phyloP scores from a whole-genome alignment of 148 eudicot genomes.

The Vaccinium vitisidaea region DNA sequence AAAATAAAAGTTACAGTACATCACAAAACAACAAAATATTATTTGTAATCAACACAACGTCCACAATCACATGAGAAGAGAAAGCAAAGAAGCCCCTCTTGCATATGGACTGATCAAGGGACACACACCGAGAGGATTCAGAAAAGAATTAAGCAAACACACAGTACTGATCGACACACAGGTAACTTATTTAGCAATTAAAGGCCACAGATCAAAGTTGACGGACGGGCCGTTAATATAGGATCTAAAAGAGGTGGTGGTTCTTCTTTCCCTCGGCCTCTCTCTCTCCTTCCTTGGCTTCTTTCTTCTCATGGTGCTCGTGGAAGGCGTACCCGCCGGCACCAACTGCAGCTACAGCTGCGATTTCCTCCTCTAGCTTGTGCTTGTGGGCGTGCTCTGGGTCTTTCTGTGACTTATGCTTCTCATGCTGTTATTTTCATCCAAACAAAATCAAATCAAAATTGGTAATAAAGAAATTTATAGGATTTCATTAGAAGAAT shows the following conservation, averaged over 20 bases:
- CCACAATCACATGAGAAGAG: background rate
- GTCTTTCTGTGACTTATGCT: slow-evolving; percentile 58
- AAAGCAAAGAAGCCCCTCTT: background rate
- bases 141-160: background rate
- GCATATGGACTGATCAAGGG: background rate
- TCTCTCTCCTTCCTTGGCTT: slow-evolving; percentile 37
- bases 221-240: no score
- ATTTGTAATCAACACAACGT: background rate
- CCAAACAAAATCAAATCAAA: background rate
- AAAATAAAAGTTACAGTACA: background rate
- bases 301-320: slow-evolving; percentile 64
- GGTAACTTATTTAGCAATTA: background rate
- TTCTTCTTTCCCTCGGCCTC: slow-evolving; percentile 43
- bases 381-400: slow-evolving; percentile 61
- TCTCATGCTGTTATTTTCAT: slow-evolving; percentile 40
- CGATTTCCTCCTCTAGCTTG: slow-evolving; percentile 48
- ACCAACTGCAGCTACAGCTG: slow-evolving; percentile 49
- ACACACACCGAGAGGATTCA: background rate
- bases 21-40: background rate
- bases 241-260: slow-evolving; percentile 26
- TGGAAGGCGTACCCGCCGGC: slow-evolving; percentile 52
- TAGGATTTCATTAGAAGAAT: no score
- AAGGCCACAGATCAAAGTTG: background rate
- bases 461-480: no score
- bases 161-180: background rate